Evolutionary conservation across 768 basidiomycete genomes (phyloP).

Genomic region (Pluteus cervinus): DNA sequence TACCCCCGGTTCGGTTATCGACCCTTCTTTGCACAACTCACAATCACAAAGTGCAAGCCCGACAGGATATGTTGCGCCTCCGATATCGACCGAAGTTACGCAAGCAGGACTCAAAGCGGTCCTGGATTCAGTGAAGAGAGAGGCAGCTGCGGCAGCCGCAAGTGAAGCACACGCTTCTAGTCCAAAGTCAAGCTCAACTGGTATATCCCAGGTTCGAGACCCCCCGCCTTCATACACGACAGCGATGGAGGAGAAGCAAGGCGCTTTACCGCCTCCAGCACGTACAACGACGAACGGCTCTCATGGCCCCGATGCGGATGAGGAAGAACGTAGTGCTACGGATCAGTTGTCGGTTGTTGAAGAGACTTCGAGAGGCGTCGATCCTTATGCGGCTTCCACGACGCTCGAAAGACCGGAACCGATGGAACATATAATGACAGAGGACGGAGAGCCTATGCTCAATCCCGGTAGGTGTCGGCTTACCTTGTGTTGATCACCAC

Average conservation of each 20-base stretch:
- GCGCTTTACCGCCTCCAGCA: not conserved
- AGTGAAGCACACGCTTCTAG: not conserved
- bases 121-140: conserved; percentile 23
- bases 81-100: conserved; percentile 14
- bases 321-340: conserved; percentile 1
- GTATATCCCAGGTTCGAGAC: too few relatives aligned
- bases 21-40: conserved; percentile 18
- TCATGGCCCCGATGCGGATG: conserved; percentile 5
- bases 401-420: conserved; percentile 33
- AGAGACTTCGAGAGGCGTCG: conserved; percentile 21
- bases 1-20: conserved; percentile 12
- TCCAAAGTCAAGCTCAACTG: not conserved
- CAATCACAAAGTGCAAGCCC: conserved; percentile 11
- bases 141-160: conserved; percentile 5
- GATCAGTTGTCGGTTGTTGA: conserved; percentile 12
- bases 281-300: not conserved
- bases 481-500: not conserved
- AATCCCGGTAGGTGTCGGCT: conserved; percentile 50
- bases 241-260: not conserved
- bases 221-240: not conserved
- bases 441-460: conserved; percentile 63
- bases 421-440: conserved; percentile 53
- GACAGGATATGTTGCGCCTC: conserved; percentile 19
- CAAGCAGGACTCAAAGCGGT: conserved; percentile 25
- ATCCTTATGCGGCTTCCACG: conserved; percentile 24